Conservation (phyloP, 2,329 filamentous ascomycete species). For the Volutella citrinella region DNA sequence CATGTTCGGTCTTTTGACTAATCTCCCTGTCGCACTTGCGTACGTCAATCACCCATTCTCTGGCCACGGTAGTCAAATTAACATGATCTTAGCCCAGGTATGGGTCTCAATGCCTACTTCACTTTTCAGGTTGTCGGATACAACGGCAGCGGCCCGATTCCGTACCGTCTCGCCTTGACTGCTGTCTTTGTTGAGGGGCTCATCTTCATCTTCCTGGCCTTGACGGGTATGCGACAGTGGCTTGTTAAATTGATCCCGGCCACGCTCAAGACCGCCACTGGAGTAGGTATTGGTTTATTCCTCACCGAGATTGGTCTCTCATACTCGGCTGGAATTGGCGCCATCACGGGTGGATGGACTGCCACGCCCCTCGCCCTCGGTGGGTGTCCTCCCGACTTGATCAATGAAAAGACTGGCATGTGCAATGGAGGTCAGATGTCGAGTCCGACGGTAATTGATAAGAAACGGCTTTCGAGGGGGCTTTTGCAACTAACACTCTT, state of each 20-base stretch:
- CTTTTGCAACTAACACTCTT: no score
- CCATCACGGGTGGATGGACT: slow-evolving; percentile 65
- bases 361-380: slow-evolving; percentile 73
- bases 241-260: slow-evolving; percentile 63
- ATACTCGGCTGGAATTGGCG: slow-evolving; percentile 78
- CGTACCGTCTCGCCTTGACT: slow-evolving; percentile 59
- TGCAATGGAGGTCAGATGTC: slow-evolving; percentile 67
- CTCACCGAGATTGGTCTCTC: slow-evolving; percentile 65
- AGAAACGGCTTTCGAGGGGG: rapidly evolving
- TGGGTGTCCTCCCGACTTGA: slow-evolving; percentile 62
- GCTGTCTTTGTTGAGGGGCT: slow-evolving; percentile 64
- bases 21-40: slow-evolving; percentile 59
- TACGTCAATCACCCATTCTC: slow-evolving; percentile 14
- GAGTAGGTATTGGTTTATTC: slow-evolving; percentile 64
- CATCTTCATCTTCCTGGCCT: slow-evolving; percentile 60
- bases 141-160: slow-evolving; percentile 54
- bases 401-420: slow-evolving; percentile 44
- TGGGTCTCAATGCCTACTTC: slow-evolving; percentile 68
- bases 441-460: slow-evolving; percentile 60
- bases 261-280: slow-evolving; percentile 63
- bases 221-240: slow-evolving; percentile 72
- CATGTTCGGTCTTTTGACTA: slow-evolving; percentile 76
- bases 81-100: slow-evolving; percentile 56
- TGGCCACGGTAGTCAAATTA: no score
- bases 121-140: slow-evolving; percentile 64